Evolutionary conservation across 495 filamentous ascomycete genomes (phyloP).

Genomic region (Talaromyces liani): DNA sequence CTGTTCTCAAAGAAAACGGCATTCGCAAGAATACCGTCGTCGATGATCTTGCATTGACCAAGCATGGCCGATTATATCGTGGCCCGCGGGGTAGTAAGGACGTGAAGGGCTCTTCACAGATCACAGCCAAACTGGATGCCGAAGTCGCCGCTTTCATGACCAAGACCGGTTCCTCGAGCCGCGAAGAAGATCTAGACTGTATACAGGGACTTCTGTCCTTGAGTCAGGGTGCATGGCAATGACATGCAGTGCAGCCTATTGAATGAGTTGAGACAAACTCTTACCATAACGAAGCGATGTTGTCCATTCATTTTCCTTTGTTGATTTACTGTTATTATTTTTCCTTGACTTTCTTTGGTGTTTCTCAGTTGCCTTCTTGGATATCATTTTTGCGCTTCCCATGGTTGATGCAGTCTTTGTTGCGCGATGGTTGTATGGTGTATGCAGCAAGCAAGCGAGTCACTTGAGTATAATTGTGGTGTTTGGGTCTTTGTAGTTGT

Average conservation of each 20-base stretch:
- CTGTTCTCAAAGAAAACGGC: constrained; percentile 35
- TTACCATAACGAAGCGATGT: constrained; percentile 1
- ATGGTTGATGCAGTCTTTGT: neutral
- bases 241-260: neutral
- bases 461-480: neutral
- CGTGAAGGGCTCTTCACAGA: neutral
- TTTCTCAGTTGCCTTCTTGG: neutral
- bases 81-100: neutral
- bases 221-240: constrained; percentile 59
- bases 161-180: constrained; percentile 49
- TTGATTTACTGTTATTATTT: neutral
- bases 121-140: constrained; percentile 15
- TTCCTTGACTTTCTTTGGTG: neutral
- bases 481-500: neutral
- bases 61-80: neutral
- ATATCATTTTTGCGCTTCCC: neutral
- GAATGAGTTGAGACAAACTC: neutral
- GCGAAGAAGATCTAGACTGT: constrained; percentile 66
- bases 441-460: neutral
- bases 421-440: neutral
- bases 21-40: constrained; percentile 8
- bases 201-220: constrained; percentile 71
- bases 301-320: neutral
- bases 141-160: constrained; percentile 67
- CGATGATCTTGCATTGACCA: constrained; percentile 5